These are phyloP conservation scores for Sugiyamaella pinicola DNA, from an alignment of 1,139 yeast species.

Conservation along the genomic window DNA sequence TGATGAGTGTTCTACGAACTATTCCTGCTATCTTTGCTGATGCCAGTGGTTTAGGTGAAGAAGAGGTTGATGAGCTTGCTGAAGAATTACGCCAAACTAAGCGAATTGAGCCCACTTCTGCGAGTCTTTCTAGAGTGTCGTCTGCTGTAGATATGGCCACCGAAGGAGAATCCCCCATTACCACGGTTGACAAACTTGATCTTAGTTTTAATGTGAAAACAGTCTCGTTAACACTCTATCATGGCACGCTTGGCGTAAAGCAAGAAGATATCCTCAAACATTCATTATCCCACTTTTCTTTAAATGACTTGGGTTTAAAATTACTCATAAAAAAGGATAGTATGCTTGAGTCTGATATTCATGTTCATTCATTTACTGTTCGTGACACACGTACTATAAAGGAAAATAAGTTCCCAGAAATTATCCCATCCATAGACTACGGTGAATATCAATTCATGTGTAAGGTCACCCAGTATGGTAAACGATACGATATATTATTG, in stretches of 20 bases:
- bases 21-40: constrained; percentile 59
- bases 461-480: constrained; percentile 48
- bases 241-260: constrained; percentile 51
- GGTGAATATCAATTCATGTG: constrained; percentile 75
- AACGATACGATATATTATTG: constrained; percentile 54
- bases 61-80: constrained; percentile 58
- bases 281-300: constrained; percentile 62
- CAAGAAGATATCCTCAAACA: constrained; percentile 41
- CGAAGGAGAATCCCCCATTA: not conserved
- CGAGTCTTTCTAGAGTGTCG: constrained; percentile 17
- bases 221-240: constrained; percentile 65
- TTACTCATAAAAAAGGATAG: constrained; percentile 58
- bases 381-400: constrained; percentile 66
- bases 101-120: constrained; percentile 23
- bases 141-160: not conserved
- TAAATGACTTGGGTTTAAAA: constrained; percentile 58
- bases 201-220: constrained; percentile 58
- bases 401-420: constrained; percentile 71
- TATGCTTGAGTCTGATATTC: constrained; percentile 61
- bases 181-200: constrained; percentile 29
- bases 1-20: constrained; percentile 58
- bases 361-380: constrained; percentile 73
- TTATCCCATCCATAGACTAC: constrained; percentile 70
- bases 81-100: constrained; percentile 36
- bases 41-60: constrained; percentile 52